phyloP scores from a whole-genome alignment of 1,139 yeast species.

The Kodamaea suecica region DNA sequence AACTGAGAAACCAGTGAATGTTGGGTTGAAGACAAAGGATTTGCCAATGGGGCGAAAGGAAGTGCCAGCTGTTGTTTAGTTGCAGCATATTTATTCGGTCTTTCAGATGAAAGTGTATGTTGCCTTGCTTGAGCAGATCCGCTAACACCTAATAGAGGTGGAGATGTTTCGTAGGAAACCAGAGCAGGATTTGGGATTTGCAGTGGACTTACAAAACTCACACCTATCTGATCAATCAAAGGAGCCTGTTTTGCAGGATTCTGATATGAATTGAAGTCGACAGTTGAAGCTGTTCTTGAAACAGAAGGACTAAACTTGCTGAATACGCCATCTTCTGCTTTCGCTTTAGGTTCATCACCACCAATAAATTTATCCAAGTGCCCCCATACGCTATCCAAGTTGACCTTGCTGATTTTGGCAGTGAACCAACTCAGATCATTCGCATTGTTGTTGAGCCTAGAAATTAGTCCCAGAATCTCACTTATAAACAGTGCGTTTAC shows the following conservation, averaged over 20 bases:
- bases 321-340: conserved; percentile 57
- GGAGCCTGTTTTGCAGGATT: not conserved
- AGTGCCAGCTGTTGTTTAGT: not conserved
- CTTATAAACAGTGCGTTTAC: conserved; percentile 34
- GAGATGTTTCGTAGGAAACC: conserved; percentile 7
- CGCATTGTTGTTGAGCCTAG: conserved; percentile 44
- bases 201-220: conserved; percentile 24
- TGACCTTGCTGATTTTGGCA: conserved; percentile 66
- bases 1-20: not conserved
- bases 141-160: conserved; percentile 8
- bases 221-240: conserved; percentile 16
- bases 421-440: conserved; percentile 58
- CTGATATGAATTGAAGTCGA: conserved; percentile 35
- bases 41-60: too few species aligned
- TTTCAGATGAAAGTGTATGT: not conserved
- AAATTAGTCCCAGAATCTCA: conserved; percentile 40
- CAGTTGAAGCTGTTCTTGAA: conserved; percentile 50
- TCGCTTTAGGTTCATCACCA: conserved; percentile 62
- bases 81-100: not conserved
- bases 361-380: conserved; percentile 88
- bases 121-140: conserved; percentile 14
- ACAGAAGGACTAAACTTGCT: conserved; percentile 70
- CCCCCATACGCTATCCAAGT: conserved; percentile 83
- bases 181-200: conserved; percentile 19
- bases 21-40: not conserved